Conservation (phyloP, 2,329 filamentous ascomycete genomes). For the Dactylellina sp. region DNA sequence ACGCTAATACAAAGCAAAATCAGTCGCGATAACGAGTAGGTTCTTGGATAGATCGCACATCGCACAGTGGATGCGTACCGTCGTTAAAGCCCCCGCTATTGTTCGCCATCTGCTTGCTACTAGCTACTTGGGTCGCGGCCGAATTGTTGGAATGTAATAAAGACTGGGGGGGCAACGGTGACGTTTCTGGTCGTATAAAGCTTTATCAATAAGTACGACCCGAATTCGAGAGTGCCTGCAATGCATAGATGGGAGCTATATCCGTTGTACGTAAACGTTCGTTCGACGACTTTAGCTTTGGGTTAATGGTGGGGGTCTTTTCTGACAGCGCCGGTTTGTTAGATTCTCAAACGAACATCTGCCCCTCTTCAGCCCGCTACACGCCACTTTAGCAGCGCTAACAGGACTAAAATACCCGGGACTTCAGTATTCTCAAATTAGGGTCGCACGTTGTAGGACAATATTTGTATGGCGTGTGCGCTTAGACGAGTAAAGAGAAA, state of each 20-base stretch:
- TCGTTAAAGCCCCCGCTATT: constrained; percentile 56
- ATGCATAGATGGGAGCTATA: constrained; percentile 18
- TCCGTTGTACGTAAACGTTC: constrained; percentile 41
- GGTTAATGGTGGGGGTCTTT: constrained; percentile 31
- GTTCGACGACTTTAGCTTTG: constrained; percentile 25
- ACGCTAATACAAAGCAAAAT: constrained; percentile 34
- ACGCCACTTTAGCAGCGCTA: background rate
- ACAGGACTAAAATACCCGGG: background rate
- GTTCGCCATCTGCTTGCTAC: constrained; percentile 34
- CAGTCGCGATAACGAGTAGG: background rate
- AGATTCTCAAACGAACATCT: constrained; percentile 23
- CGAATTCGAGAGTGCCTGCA: constrained; percentile 15
- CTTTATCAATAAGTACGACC: constrained; percentile 44
- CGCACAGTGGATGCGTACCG: constrained; percentile 26
- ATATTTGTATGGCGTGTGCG: too few relatives aligned
- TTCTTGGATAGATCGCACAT: background rate
- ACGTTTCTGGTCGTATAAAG: constrained; percentile 42
- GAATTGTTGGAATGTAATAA: constrained; percentile 10
- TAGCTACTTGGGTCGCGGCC: too few relatives aligned
- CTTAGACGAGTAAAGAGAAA: too few relatives aligned
- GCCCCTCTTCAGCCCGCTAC: constrained; percentile 31
- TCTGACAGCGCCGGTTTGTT: constrained; percentile 40
- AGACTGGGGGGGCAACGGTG: constrained; percentile 15
- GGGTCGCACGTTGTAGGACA: too few relatives aligned
- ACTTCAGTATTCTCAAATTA: too few relatives aligned